Conservation (phyloP, 306 rosid species). For the Pueraria montana region DNA sequence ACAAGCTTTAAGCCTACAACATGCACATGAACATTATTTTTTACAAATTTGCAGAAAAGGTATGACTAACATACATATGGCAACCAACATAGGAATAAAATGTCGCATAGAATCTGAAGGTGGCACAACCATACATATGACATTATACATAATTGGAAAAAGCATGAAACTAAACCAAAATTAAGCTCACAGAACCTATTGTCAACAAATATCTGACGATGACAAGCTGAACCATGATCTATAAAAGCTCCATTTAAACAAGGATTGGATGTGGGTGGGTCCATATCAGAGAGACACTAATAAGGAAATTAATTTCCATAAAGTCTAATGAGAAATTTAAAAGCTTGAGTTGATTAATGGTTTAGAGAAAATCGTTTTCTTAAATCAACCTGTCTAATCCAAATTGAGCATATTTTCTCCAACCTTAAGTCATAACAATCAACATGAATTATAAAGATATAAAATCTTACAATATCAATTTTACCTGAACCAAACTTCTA, state of each 20-base stretch:
- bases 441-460: constrained; percentile 19
- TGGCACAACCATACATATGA: constrained; percentile 1
- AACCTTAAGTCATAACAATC: neutral
- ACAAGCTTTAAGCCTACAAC: neutral
- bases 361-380: neutral
- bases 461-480: constrained; percentile 24
- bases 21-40: neutral
- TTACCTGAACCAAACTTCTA: constrained; percentile 82
- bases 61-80: neutral
- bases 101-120: neutral
- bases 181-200: constrained; percentile 5
- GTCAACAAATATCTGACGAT: neutral
- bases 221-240: neutral
- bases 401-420: neutral
- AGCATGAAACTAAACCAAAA: neutral
- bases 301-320: neutral
- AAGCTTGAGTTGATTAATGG: neutral
- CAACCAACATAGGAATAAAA: constrained; percentile 8
- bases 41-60: neutral
- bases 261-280: neutral
- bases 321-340: neutral
- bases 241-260: neutral
- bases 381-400: neutral
- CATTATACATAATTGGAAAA: constrained; percentile 13
- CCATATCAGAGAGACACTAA: neutral